phyloP scores from a whole-genome alignment of 441 rosid genomes.

The Viola pubescens region DNA sequence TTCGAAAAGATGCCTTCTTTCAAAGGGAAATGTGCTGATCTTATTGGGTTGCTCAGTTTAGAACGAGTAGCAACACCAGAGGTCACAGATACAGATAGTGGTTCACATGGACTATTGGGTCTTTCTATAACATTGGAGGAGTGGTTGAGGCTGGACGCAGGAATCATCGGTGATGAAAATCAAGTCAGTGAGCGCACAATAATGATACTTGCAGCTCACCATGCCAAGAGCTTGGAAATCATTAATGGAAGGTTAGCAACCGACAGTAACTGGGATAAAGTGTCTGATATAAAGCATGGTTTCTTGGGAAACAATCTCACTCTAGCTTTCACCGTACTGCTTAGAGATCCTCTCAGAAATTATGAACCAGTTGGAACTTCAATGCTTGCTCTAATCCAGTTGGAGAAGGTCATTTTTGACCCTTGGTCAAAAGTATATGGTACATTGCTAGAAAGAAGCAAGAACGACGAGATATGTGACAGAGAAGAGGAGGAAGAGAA shows the following conservation, averaged over 20 bases:
- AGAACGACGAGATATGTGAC: conserved; percentile 7
- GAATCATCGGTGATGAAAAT: conserved; percentile 24
- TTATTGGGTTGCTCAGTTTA: conserved; percentile 16
- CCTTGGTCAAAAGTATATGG: conserved; percentile 14
- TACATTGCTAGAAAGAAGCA: conserved; percentile 16
- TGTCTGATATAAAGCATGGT: conserved; percentile 24
- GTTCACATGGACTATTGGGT: conserved; percentile 38
- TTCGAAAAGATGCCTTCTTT: conserved; percentile 12
- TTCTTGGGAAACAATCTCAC: conserved; percentile 39
- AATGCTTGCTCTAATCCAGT: conserved; percentile 63
- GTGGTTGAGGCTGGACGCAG: conserved; percentile 54
- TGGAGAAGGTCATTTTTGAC: conserved; percentile 35
- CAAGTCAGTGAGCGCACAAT: conserved; percentile 22
- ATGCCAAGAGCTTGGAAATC: conserved; percentile 29
- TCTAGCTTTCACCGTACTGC: conserved; percentile 45
- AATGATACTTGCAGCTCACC: conserved; percentile 29
- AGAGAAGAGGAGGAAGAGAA: neutral
- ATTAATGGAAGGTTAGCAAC: conserved; percentile 15
- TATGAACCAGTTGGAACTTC: conserved; percentile 65
- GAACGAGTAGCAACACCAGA: conserved; percentile 23
- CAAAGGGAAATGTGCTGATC: conserved; percentile 19
- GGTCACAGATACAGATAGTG: conserved; percentile 18
- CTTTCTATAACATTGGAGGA: conserved; percentile 45
- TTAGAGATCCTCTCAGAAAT: conserved; percentile 56
- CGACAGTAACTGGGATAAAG: conserved; percentile 17